phyloP scores from a whole-genome alignment of 495 filamentous ascomycete species.

The Clavariopsis aquatica region DNA sequence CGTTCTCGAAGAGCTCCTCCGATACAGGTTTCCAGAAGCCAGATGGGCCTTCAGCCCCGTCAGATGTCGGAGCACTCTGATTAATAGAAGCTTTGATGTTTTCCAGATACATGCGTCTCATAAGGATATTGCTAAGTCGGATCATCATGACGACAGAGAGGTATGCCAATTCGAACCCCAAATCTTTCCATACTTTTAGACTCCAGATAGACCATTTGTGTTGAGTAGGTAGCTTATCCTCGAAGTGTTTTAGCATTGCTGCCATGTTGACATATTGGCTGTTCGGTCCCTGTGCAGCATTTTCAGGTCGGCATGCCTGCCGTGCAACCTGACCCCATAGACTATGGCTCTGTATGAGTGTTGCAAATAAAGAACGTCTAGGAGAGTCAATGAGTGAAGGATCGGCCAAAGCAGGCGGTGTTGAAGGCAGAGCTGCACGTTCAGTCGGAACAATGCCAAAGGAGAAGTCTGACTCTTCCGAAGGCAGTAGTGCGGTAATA shows the following conservation, averaged over 20 bases:
- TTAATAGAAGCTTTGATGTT: slow-evolving; percentile 42
- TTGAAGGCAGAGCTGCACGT: slow-evolving; percentile 55
- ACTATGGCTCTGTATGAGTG: slow-evolving; percentile 53
- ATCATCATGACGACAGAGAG: slow-evolving; percentile 53
- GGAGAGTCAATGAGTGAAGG: slow-evolving; percentile 47
- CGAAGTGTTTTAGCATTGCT: slow-evolving; percentile 47
- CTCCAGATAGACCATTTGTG: slow-evolving; percentile 50
- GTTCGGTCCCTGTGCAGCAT: slow-evolving; percentile 46
- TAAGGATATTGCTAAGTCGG: slow-evolving; percentile 54
- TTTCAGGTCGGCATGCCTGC: slow-evolving; percentile 35
- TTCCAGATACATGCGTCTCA: slow-evolving; percentile 52
- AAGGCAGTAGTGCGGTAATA: slow-evolving; percentile 54
- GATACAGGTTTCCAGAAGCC: slow-evolving; percentile 49
- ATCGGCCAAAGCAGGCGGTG: slow-evolving; percentile 50
- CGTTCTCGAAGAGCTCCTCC: slow-evolving; percentile 51
- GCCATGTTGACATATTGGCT: slow-evolving; percentile 50
- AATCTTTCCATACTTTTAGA: slow-evolving; percentile 50
- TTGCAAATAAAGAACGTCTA: slow-evolving; percentile 52
- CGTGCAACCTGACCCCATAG: slow-evolving; percentile 54
- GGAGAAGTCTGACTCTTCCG: slow-evolving; percentile 52
- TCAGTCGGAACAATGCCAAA: slow-evolving; percentile 47
- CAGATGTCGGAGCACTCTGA: not conserved
- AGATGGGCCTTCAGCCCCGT: not conserved
- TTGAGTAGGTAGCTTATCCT: slow-evolving; percentile 48
- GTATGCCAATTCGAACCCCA: slow-evolving; percentile 52